Base-by-base conservation (phyloP, 371 early-diverging fungal species). In the Mucor lusitanicus region DNA sequence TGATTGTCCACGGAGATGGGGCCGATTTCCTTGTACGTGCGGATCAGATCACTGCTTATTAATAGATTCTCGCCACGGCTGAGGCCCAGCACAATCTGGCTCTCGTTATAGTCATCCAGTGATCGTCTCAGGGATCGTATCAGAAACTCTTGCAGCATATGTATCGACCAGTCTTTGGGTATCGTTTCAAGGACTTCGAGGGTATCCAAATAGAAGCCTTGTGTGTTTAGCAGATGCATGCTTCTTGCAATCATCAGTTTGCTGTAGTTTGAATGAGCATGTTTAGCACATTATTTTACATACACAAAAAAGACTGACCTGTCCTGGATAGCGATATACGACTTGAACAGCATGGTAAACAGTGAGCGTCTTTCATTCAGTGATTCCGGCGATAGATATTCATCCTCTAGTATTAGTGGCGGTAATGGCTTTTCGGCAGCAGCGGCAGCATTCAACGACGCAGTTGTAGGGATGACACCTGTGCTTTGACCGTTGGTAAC, bases 131-230 rank as follows among this genome's bases (percentile, higher is more conserved):
- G 54, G 3, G 90, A 85, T 12, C 83, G 68, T 15, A 79, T 63
- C 12, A 92, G 66, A 58, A 88, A 92, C 13, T 81, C 71, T 61
- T 84, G 82, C 0, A 91, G 70, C 62, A 84, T 67, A 23, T 86
- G 80, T 23, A 92, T 65, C 0, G 92, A 82, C 92, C 91, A 92
- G 40, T 79, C 76, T 42, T 86, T 83, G 1, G 92, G 91, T 40
- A 90, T 70, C 37, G 81, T 60, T 11, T 83, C 69, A 59, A 92
- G 72, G 17, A 90, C 87, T 79, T 90, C 84, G 4, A 84, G 50
- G 21, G 82, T 71, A 73, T 92, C 88, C 25, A 92, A 63, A 64
- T 86, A 87, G n/a, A 79, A 64, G 1, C 86, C 87, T 63, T 91
- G 88, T 2, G 85, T 85, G 54, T 87, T 86, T 30, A 91, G 67